These are phyloP conservation scores for Blastobotrys capitulatus DNA, from an alignment of 1,139 yeast species.

Conservation along the genomic window DNA sequence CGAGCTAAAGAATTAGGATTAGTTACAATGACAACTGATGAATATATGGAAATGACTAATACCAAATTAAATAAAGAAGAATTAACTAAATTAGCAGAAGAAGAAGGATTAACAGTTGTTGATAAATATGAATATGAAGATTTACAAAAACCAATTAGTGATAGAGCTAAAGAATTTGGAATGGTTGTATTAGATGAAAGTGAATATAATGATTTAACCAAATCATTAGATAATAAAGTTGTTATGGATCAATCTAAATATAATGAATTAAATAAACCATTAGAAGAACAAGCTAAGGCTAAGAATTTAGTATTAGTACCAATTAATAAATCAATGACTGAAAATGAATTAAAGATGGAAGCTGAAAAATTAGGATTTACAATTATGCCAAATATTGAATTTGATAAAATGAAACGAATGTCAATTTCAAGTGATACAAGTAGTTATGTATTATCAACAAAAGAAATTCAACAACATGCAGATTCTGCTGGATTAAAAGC, in stretches of 20 bases:
- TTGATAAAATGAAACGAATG: conserved; percentile 15
- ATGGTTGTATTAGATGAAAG: conserved; percentile 23
- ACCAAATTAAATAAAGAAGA: conserved; percentile 10
- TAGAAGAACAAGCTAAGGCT: conserved; percentile 18
- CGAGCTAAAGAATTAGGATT: conserved; percentile 28
- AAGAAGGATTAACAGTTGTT: conserved; percentile 21
- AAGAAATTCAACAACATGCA: conserved; percentile 27
- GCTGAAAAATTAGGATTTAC: conserved; percentile 37
- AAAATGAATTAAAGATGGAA: conserved; percentile 15
- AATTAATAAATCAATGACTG: conserved; percentile 12
- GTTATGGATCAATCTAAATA: conserved; percentile 11
- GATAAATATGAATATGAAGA: conserved; percentile 17
- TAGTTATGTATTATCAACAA: conserved; percentile 9
- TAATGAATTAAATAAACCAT: conserved; percentile 18
- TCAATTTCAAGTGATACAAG: conserved; percentile 10
- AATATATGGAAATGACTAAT: conserved; percentile 7
- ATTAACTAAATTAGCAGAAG: conserved; percentile 1
- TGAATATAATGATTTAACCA: conserved; percentile 27
- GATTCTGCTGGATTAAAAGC: conserved; percentile 22
- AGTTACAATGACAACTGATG: conserved; percentile 25
- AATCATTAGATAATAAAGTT: conserved; percentile 11
- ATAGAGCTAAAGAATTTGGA: conserved; percentile 23
- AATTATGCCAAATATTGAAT: conserved; percentile 32
- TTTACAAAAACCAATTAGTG: conserved; percentile 13
- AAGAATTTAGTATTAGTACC: conserved; percentile 24